Conservation (phyloP, 176 grass and related monocot species). For the Saccharum spontaneum region DNA sequence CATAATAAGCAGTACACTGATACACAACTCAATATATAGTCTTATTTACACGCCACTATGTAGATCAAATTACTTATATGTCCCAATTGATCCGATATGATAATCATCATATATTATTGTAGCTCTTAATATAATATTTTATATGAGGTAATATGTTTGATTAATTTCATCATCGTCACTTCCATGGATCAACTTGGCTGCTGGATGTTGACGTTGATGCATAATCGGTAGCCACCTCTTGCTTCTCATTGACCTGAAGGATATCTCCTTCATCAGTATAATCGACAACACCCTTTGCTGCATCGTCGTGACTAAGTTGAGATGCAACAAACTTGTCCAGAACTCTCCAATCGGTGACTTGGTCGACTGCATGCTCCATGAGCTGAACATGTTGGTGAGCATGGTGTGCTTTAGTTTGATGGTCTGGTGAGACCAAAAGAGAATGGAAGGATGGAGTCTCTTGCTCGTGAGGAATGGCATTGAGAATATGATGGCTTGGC, state of each 20-base stretch:
- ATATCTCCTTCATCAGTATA: constrained; percentile 55
- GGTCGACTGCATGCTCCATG: constrained; percentile 51
- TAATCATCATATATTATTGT: constrained; percentile 41
- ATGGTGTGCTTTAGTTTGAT: constrained; percentile 34
- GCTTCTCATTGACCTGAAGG: constrained; percentile 70
- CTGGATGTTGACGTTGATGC: constrained; percentile 81
- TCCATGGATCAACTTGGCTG: constrained; percentile 92
- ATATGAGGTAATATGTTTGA: constrained; percentile 37
- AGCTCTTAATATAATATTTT: constrained; percentile 38
- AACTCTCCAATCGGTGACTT: constrained; percentile 78
- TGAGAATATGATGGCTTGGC: constrained; percentile 54
- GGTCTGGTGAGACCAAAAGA: constrained; percentile 50
- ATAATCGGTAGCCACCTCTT: constrained; percentile 58
- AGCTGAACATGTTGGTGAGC: constrained; percentile 48
- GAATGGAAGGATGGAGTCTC: constrained; percentile 65
- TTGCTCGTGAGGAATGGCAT: constrained; percentile 58
- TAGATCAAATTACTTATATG: constrained; percentile 43
- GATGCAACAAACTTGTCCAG: constrained; percentile 94
- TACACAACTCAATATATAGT: constrained; percentile 31
- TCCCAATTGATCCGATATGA: constrained; percentile 38
- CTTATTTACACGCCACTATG: constrained; percentile 43
- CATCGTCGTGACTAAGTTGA: constrained; percentile 87
- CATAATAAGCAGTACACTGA: constrained; percentile 32
- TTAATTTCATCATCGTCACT: constrained; percentile 45
- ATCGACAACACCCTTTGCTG: constrained; percentile 44